phyloP scores from a whole-genome alignment of 164 flowering plant genomes.

The Dillenia suffruticosa region DNA sequence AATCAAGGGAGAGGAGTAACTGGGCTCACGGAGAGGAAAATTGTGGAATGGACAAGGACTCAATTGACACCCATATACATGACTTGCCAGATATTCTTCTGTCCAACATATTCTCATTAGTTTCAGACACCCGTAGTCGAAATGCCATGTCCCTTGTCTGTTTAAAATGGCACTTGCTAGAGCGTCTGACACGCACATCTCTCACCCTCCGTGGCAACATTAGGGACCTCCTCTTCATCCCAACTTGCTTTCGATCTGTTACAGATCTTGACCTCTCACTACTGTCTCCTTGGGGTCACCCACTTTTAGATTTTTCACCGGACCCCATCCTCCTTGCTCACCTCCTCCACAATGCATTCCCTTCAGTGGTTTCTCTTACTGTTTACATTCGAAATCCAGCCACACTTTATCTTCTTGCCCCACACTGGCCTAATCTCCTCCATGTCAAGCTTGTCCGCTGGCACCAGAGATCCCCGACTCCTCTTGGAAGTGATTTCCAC shows the following conservation, averaged over 20 bases:
- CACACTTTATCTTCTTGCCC: conserved; percentile 42
- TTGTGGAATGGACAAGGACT: no score
- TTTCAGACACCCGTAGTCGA: conserved; percentile 53
- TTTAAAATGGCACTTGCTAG: conserved; percentile 51
- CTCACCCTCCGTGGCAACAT: conserved; percentile 83
- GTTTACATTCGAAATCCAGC: conserved; percentile 52
- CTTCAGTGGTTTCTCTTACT: conserved; percentile 46
- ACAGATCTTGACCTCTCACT: conserved; percentile 18
- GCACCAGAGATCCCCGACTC: conserved; percentile 62
- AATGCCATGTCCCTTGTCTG: conserved; percentile 64
- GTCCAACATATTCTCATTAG: conserved; percentile 37
- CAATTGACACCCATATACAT: no score
- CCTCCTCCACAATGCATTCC: conserved; percentile 56
- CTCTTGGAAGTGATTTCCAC: conserved; percentile 51
- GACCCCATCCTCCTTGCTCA: conserved; percentile 43
- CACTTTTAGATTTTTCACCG: conserved; percentile 32
- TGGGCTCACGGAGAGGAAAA: no score
- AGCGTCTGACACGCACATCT: conserved; percentile 60
- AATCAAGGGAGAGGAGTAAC: no score
- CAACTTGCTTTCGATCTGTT: no score
- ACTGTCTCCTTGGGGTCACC: conserved; percentile 81
- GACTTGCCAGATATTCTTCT: conserved; percentile 60
- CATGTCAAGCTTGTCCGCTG: conserved; percentile 72
- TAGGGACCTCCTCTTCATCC: conserved; percentile 46
- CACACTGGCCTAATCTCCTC: conserved; percentile 43